Evolutionary conservation across 2,329 filamentous ascomycete genomes (phyloP).

Genomic region (Aspergillus awamori): DNA sequence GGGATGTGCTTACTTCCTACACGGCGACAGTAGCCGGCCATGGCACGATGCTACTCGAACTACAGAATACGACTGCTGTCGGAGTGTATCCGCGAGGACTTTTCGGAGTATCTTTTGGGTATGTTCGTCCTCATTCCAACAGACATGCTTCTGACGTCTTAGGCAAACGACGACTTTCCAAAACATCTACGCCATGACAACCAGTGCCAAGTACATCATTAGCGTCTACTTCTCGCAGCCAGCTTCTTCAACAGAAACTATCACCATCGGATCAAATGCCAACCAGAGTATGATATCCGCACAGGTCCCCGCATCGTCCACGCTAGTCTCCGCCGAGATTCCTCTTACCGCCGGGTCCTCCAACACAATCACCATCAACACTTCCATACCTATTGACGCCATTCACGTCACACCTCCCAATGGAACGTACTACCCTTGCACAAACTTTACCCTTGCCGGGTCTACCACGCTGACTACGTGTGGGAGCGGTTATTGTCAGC

Average conservation of each 20-base stretch:
- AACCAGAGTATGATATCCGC: not conserved
- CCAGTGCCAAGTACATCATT: constrained; percentile 30
- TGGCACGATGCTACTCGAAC: constrained; percentile 36
- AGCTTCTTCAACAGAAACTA: not conserved
- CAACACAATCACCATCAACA: constrained; percentile 32
- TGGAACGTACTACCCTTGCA: constrained; percentile 46
- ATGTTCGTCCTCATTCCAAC: not conserved
- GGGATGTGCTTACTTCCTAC: constrained; percentile 32
- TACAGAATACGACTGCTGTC: constrained; percentile 27
- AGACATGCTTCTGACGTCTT: not conserved
- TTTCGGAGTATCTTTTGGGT: constrained; percentile 25
- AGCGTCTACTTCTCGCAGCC: constrained; percentile 20
- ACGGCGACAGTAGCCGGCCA: constrained; percentile 29
- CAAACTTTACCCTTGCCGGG: constrained; percentile 42
- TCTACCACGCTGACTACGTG: constrained; percentile 42
- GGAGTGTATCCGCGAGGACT: constrained; percentile 24
- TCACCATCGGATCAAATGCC: constrained; percentile 17
- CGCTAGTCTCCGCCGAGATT: constrained; percentile 18
- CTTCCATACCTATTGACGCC: constrained; percentile 18
- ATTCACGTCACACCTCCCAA: constrained; percentile 28
- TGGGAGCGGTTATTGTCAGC: constrained; percentile 44
- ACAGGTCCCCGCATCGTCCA: constrained; percentile 13
- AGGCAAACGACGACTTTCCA: constrained; percentile 21
- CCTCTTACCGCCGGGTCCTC: constrained; percentile 25
- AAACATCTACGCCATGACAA: constrained; percentile 33